phyloP scores from a whole-genome alignment of 2,329 filamentous ascomycete genomes.

The Tolypocladium guangdongense region DNA sequence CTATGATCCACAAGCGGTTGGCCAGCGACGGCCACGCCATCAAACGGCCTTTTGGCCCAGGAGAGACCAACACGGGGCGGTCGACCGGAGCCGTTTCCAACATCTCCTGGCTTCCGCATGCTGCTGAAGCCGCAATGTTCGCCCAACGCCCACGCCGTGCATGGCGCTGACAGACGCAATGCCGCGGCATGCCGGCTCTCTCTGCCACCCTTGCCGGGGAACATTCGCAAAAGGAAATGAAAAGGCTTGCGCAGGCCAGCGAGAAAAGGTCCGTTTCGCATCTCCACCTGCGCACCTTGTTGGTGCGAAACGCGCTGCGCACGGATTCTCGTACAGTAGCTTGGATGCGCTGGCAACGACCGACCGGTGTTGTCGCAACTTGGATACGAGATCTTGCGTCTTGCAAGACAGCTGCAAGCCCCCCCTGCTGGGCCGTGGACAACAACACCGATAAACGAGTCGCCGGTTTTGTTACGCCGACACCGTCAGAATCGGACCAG shows the following conservation, averaged over 20 bases:
- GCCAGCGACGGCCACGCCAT: too few species aligned
- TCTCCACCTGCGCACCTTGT: neutral
- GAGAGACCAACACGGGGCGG: too few species aligned
- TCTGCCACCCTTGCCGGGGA: neutral
- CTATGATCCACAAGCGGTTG: too few species aligned
- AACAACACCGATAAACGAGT: neutral
- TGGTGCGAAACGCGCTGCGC: neutral
- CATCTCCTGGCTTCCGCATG: too few species aligned
- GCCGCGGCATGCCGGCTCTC: neutral
- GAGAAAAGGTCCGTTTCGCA: neutral
- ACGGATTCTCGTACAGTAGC: neutral
- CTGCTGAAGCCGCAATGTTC: too few species aligned
- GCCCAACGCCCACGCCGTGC: too few species aligned
- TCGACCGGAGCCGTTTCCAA: too few species aligned
- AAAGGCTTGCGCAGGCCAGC: too few species aligned
- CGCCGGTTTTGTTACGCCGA: neutral
- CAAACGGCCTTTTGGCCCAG: too few species aligned
- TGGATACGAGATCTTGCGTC: neutral
- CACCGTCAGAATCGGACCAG: neutral
- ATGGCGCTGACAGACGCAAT: too few species aligned
- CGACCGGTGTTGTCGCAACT: neutral
- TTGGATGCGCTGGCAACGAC: neutral
- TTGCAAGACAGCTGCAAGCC: neutral
- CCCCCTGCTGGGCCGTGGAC: neutral
- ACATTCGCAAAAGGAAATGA: too few species aligned